A percentile compares a stretch with the other conserved stretches of the same genome.
phyloP scores from a whole-genome alignment of 1,284 basidiomycete species.

The Sanghuangporus weigelae region DNA sequence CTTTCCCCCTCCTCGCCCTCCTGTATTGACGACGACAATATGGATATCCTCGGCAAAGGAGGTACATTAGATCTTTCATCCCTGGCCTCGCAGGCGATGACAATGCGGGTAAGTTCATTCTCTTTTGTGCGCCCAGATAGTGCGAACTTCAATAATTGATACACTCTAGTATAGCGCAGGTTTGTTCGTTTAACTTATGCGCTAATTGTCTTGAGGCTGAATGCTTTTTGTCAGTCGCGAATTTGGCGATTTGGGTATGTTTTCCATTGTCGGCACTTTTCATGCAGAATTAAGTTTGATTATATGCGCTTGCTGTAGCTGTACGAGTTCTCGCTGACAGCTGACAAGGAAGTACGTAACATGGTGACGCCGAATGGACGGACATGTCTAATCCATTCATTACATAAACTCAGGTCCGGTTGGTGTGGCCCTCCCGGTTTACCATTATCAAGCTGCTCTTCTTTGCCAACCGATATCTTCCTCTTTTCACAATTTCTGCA shows the following conservation, averaged over 20 bases:
- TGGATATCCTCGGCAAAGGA: not conserved
- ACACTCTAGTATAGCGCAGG: conserved; percentile 7
- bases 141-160: not conserved
- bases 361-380: not conserved
- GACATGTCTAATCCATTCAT: not conserved
- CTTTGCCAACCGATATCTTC: conserved; percentile 14
- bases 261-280: not conserved
- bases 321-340: conserved; percentile 10
- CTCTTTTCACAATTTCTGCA: not conserved
- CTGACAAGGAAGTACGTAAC: conserved; percentile 5
- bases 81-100: not conserved
- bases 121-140: not conserved
- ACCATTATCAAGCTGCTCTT: conserved; percentile 9
- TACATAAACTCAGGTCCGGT: conserved; percentile 1
- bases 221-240: not conserved
- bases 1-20: not conserved
- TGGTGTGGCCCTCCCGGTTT: conserved; percentile 12
- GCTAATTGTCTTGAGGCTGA: not conserved
- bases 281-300: not conserved
- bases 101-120: not conserved
- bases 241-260: conserved; percentile 4
- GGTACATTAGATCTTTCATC: not conserved
- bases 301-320: not conserved
- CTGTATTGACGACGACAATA: not conserved
- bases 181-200: not conserved